A percentile compares a stretch with the other conserved stretches of the same genome.
Conservation (phyloP, 1,284 basidiomycete species). For the Phaffia rhodozyma region DNA sequence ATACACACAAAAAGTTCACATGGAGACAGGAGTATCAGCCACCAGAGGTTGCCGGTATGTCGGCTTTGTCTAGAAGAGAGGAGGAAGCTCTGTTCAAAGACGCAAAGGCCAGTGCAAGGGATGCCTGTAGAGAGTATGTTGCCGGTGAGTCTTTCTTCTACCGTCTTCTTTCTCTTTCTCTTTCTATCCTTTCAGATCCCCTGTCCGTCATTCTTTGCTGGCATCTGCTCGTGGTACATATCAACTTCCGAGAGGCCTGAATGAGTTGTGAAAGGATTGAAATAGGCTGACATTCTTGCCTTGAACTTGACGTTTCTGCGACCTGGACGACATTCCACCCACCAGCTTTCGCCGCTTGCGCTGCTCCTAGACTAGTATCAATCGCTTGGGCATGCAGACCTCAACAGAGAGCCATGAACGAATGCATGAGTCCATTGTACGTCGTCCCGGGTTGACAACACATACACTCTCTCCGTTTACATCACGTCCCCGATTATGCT, state of each 20-base stretch:
- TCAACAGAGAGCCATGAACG: not conserved
- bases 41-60: not conserved
- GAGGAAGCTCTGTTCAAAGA: slow-evolving; percentile 13
- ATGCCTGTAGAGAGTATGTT: slow-evolving; percentile 4
- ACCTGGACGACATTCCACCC: no score
- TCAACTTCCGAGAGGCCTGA: no score
- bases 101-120: slow-evolving; percentile 1
- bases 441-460: not conserved
- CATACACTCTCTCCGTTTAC: no score
- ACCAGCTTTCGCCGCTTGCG: slow-evolving; percentile 1
- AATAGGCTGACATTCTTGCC: no score
- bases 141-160: not conserved
- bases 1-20: no score
- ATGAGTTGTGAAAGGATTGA: no score
- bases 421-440: slow-evolving; percentile 4
- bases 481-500: no score
- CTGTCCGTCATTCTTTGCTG: no score
- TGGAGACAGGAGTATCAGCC: no score
- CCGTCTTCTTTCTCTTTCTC: no score
- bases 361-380: not conserved
- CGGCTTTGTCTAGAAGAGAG: slow-evolving; percentile 4
- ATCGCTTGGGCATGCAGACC: slow-evolving; percentile 5
- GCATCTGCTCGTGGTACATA: no score
- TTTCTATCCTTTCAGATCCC: not conserved
- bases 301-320: no score